Evolutionary conservation across 2,329 filamentous ascomycete genomes (phyloP), one percentile per base, ranked within the genome.

Genomic region (Metarhizium humberi): DNA sequence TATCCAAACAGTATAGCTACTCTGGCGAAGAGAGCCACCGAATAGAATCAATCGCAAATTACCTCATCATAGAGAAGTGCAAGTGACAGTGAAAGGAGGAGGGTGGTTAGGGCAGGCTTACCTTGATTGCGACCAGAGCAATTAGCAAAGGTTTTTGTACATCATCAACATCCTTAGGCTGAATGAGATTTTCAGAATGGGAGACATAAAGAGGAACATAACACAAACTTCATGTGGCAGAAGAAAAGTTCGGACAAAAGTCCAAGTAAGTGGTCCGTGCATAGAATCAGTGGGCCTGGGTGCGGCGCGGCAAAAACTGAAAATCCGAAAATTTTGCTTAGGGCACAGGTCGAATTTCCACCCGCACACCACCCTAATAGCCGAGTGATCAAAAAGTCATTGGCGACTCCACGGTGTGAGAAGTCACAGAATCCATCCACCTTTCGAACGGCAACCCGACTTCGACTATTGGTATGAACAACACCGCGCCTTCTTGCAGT

Each of bases 21-120:
- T 84, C 91, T 83, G 91, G 92, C 91, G 87, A 75, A 87, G 90
- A 84, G 88, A 77, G 80, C 90, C 90, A 92, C 84, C 84, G 77
- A 73, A 73, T 73, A 76, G 79, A 81, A 87, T 96, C 91, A 95
- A 92, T 92, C 91, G 92, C 91, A 96, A 96, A 96, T 96, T 96
- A 71, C 88, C 78, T 87, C 91, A 95, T 96, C 92, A 89, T 87
- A 64, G 64, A 70, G 60, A 57, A 56, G 45, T 29, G 34, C 30
- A 32, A 59, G 56, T 42, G 6, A 18, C 32, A 30, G 6, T 5
- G 47, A 34, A 13, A 49, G 47, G 48, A 4, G 53, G 54, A 56
- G 50, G 55, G 53, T 42, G 36, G 58, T 42, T 8, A 25, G 25
- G 4, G 42, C 16, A 45, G 6, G 43, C 55, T 54, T 52, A 57